Percentiles rank a stretch among this genome's conserved stretches.
Evolutionary conservation across 192 early-diverging fungal species (phyloP).

Genomic region (Dissophora ornata): DNA sequence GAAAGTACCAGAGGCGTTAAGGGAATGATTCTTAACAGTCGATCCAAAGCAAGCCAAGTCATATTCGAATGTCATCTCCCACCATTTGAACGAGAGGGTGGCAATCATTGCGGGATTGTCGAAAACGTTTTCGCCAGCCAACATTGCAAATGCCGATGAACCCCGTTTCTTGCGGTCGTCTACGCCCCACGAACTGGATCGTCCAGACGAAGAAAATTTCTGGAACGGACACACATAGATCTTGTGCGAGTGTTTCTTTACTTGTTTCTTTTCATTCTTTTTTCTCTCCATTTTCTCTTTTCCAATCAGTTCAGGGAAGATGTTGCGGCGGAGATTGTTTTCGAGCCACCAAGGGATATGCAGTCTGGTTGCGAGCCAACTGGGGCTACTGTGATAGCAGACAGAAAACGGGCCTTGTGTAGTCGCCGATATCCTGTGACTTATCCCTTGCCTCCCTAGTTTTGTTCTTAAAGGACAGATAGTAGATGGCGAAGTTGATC

Average conservation of each 20-base stretch:
- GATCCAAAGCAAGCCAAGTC: background rate
- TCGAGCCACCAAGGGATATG: too few species aligned
- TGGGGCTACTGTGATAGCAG: conserved; percentile 30
- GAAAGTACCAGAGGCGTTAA: too few species aligned
- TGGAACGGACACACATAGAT: conserved; percentile 43
- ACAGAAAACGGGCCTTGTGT: conserved; percentile 31
- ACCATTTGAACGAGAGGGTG: conserved; percentile 42
- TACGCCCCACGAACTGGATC: background rate
- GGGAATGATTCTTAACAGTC: too few species aligned
- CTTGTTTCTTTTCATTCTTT: background rate
- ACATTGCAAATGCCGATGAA: conserved; percentile 22
- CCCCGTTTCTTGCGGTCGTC: background rate
- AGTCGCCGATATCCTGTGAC: conserved; percentile 40
- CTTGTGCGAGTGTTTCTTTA: conserved; percentile 19
- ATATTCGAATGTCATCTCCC: background rate
- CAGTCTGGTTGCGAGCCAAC: too few species aligned
- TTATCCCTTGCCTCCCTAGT: too few species aligned
- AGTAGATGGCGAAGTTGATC: conserved; percentile 16
- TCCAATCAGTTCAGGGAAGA: too few species aligned
- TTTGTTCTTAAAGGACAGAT: conserved; percentile 6
- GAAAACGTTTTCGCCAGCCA: conserved; percentile 46
- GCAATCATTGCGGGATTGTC: conserved; percentile 46
- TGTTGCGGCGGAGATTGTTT: too few species aligned
- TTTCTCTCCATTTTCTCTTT: background rate
- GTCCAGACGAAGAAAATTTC: conserved; percentile 31